Evolutionary conservation across 805 yeast genomes (phyloP).

Genomic region (Yarrowia hollandica): DNA sequence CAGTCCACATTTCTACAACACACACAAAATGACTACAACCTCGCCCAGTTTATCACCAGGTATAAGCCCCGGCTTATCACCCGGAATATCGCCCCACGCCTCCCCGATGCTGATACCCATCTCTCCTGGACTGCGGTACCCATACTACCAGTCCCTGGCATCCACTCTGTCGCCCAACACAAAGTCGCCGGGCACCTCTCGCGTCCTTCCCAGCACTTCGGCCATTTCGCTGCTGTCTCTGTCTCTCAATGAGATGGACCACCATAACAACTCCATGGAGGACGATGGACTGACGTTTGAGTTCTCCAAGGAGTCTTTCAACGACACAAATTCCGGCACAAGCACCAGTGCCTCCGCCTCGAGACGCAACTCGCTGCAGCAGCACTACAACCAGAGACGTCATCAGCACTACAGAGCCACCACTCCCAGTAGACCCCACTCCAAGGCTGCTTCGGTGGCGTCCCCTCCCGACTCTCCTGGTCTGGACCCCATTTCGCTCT

Average conservation of each 20-base stretch:
- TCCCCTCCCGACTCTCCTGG: constrained; percentile 29
- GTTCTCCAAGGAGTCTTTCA: constrained; percentile 18
- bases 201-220: constrained; percentile 29
- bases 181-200: constrained; percentile 20
- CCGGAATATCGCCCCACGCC: constrained; percentile 23
- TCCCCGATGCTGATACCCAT: constrained; percentile 27
- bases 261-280: neutral
- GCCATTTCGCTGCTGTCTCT: constrained; percentile 29
- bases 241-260: constrained; percentile 2
- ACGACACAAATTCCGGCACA: neutral
- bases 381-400: constrained; percentile 28
- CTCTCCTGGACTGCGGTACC: constrained; percentile 22
- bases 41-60: neutral
- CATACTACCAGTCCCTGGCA: constrained; percentile 24
- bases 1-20: neutral
- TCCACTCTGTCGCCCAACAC: constrained; percentile 1
- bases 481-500: constrained; percentile 28
- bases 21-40: neutral
- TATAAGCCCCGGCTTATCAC: neutral
- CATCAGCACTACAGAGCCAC: constrained; percentile 20
- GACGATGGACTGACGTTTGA: constrained; percentile 17
- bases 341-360: neutral
- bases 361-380: constrained; percentile 12
- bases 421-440: constrained; percentile 14
- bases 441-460: constrained; percentile 9